These are phyloP conservation scores for Chalciporus pseudorubinellus DNA, from an alignment of 768 basidiomycete genomes.

Conservation along the genomic window DNA sequence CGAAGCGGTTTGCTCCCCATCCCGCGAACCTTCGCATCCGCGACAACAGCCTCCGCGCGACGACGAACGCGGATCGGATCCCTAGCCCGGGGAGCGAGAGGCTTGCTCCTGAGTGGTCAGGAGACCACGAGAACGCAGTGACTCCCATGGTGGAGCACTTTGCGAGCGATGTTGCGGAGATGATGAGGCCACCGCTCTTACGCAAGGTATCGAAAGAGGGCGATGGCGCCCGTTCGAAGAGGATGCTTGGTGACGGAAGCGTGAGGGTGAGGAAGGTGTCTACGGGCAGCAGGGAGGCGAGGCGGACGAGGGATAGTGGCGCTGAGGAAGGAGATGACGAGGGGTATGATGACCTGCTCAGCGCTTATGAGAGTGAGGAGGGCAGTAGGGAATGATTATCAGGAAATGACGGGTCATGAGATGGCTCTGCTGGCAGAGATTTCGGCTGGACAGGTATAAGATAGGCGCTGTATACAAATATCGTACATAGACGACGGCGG, in stretches of 20 bases:
- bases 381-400: conserved; percentile 30
- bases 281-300: conserved; percentile 38
- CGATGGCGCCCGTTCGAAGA: conserved; percentile 34
- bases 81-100: conserved; percentile 47
- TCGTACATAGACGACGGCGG: no score
- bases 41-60: conserved; percentile 20
- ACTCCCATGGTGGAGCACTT: conserved; percentile 62
- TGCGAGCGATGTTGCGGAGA: conserved; percentile 28
- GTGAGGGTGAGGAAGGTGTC: conserved; percentile 48
- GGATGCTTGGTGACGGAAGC: conserved; percentile 36
- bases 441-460: no score
- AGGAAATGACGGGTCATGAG: not conserved
- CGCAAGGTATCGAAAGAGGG: conserved; percentile 31
- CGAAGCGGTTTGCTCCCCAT: conserved; percentile 48
- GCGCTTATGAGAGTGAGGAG: conserved; percentile 81
- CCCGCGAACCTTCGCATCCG: conserved; percentile 50
- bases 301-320: conserved; percentile 51
- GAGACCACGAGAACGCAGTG: conserved; percentile 46
- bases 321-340: conserved; percentile 78
- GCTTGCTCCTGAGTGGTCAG: conserved; percentile 52
- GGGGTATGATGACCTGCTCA: conserved; percentile 72
- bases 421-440: not conserved
- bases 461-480: no score
- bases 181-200: conserved; percentile 24
- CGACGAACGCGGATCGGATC: conserved; percentile 28